phyloP scores from a whole-genome alignment of 495 filamentous ascomycete genomes.

The Lindgomyces ingoldianus region DNA sequence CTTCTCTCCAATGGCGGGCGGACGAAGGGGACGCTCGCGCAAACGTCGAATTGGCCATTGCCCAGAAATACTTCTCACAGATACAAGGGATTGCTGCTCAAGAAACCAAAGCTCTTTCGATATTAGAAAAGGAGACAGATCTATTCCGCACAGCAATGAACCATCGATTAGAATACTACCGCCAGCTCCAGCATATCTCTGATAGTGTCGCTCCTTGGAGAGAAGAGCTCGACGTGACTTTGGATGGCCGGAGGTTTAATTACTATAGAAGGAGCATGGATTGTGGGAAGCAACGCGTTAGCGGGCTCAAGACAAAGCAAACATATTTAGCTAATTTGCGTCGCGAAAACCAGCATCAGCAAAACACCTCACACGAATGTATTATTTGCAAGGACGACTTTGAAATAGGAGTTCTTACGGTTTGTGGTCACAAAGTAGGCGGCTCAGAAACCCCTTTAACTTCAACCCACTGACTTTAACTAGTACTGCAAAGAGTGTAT shows the following conservation, averaged over 20 bases:
- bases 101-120: slow-evolving; percentile 63
- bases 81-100: slow-evolving; percentile 61
- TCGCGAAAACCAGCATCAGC: slow-evolving; percentile 58
- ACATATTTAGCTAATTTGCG: slow-evolving; percentile 68
- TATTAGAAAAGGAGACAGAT: slow-evolving; percentile 70
- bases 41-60: slow-evolving; percentile 62
- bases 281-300: slow-evolving; percentile 55
- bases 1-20: slow-evolving; percentile 62
- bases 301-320: slow-evolving; percentile 64
- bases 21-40: slow-evolving; percentile 65
- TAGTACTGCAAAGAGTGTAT: slow-evolving; percentile 86
- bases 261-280: slow-evolving; percentile 50
- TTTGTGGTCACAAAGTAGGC: slow-evolving; percentile 68
- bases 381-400: slow-evolving; percentile 77
- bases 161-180: slow-evolving; percentile 79
- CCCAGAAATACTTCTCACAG: slow-evolving; percentile 56
- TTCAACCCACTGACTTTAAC: neutral
- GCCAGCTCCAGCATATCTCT: slow-evolving; percentile 83
- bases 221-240: slow-evolving; percentile 53
- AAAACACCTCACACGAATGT: slow-evolving; percentile 58
- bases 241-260: slow-evolving; percentile 45
- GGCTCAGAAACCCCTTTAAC: neutral
- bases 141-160: slow-evolving; percentile 78
- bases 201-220: slow-evolving; percentile 78
- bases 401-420: slow-evolving; percentile 77